Evolutionary conservation across 768 basidiomycete genomes (phyloP).

Genomic region (Rhizopogon vinicolor): DNA sequence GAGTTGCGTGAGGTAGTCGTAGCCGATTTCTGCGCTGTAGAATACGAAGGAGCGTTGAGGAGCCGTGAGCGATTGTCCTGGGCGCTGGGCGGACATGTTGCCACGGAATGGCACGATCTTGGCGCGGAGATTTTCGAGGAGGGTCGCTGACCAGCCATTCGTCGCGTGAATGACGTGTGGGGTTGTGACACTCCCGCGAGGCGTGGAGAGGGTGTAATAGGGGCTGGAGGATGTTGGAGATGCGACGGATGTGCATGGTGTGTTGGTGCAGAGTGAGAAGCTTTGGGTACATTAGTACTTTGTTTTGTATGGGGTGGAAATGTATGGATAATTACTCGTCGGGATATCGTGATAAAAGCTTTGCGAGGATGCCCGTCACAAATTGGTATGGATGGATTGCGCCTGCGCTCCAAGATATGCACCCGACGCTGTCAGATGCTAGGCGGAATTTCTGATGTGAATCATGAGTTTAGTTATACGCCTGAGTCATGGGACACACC

Average conservation of each 20-base stretch:
- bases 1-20: conserved; percentile 69
- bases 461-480: not conserved
- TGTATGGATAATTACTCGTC: conserved; percentile 34
- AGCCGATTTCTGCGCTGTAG: conserved; percentile 38
- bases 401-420: conserved; percentile 50
- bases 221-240: conserved; percentile 19
- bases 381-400: conserved; percentile 68
- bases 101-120: conserved; percentile 61
- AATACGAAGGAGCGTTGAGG: conserved; percentile 53
- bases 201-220: conserved; percentile 54
- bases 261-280: conserved; percentile 54
- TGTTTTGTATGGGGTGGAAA: not conserved
- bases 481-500: conserved; percentile 10
- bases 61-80: conserved; percentile 38
- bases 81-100: conserved; percentile 61
- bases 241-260: conserved; percentile 54
- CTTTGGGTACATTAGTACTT: conserved; percentile 25
- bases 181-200: conserved; percentile 52
- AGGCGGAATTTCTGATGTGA: conserved; percentile 42
- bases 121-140: conserved; percentile 56
- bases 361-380: conserved; percentile 56
- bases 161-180: conserved; percentile 78
- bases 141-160: conserved; percentile 76
- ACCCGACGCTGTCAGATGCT: conserved; percentile 40
- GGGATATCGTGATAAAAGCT: conserved; percentile 43